Percentiles rank a stretch among this genome's conserved stretches.
Conservation (phyloP, 768 basidiomycete genomes). For the Calocybe gangraenosa region DNA sequence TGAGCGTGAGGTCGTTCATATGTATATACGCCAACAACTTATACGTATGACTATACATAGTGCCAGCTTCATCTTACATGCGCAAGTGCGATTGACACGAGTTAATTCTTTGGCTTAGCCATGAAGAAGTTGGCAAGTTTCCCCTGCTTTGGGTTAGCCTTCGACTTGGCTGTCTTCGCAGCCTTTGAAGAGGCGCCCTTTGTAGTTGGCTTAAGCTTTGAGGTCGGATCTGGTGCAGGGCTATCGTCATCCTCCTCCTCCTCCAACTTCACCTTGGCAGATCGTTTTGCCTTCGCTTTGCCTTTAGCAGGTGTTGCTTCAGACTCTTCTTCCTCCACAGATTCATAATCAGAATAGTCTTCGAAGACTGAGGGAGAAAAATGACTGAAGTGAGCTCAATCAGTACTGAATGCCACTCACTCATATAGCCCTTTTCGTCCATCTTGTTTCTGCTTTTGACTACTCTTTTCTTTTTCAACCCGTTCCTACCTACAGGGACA, state of each 20-base stretch:
- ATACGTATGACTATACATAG: no score
- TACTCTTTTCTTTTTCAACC: constrained; percentile 68
- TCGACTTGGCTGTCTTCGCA: constrained; percentile 8
- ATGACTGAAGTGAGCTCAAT: not conserved
- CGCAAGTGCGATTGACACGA: no score
- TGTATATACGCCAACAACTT: no score
- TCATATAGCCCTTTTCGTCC: constrained; percentile 71
- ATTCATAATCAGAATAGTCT: constrained; percentile 81
- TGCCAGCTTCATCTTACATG: no score
- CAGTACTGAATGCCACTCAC: constrained; percentile 33
- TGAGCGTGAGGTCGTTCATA: no score
- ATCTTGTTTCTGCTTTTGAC: constrained; percentile 50
- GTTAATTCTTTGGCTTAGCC: constrained; percentile 22
- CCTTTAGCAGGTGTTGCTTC: constrained; percentile 22
- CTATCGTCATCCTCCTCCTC: constrained; percentile 16
- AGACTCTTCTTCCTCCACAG: constrained; percentile 56
- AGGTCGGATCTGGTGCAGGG: not conserved
- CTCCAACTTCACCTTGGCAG: constrained; percentile 16
- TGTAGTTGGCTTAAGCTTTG: constrained; percentile 8
- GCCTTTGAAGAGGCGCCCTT: constrained; percentile 7
- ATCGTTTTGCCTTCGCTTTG: constrained; percentile 22
- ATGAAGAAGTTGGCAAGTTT: constrained; percentile 34
- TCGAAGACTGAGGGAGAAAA: constrained; percentile 49
- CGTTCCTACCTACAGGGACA: constrained; percentile 74
- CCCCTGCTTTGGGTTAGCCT: constrained; percentile 21